These are phyloP conservation scores for Monosporascus sp. DNA, from an alignment of 2,329 filamentous ascomycete genomes.

Conservation along the genomic window DNA sequence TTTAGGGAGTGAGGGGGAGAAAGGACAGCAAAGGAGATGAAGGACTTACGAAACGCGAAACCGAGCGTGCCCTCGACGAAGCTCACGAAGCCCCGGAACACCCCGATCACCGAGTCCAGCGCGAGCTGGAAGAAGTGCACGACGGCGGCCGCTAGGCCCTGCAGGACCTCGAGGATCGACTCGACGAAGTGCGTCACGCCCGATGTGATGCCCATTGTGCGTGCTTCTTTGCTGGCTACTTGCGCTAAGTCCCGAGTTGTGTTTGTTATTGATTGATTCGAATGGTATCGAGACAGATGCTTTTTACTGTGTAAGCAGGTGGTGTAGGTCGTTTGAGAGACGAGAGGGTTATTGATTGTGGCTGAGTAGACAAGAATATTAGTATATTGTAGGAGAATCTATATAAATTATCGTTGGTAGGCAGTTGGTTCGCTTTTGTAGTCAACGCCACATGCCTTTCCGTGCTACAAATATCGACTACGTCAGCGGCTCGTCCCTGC, in stretches of 20 bases:
- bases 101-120: slow-evolving; percentile 13
- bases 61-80: slow-evolving; percentile 27
- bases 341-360: no score
- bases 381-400: no score
- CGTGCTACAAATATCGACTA: no score
- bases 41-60: slow-evolving; percentile 25
- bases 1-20: not conserved
- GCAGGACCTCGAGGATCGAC: slow-evolving; percentile 16
- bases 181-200: slow-evolving; percentile 23
- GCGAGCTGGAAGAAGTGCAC: slow-evolving; percentile 18
- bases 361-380: no score
- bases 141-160: slow-evolving; percentile 15
- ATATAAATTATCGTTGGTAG: no score
- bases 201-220: slow-evolving; percentile 23
- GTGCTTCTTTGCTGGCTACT: not conserved
- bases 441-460: no score
- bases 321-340: no score
- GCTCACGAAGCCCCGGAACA: slow-evolving; percentile 16
- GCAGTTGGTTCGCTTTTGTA: no score
- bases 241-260: not conserved
- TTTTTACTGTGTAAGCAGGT: no score
- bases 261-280: no score
- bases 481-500: no score
- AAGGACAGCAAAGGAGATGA: not conserved
- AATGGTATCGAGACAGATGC: no score